Evolutionary conservation across 2,329 filamentous ascomycete species (phyloP), one percentile per base, ranked within the genome.

Genomic region (Lasiodiplodia sp.): DNA sequence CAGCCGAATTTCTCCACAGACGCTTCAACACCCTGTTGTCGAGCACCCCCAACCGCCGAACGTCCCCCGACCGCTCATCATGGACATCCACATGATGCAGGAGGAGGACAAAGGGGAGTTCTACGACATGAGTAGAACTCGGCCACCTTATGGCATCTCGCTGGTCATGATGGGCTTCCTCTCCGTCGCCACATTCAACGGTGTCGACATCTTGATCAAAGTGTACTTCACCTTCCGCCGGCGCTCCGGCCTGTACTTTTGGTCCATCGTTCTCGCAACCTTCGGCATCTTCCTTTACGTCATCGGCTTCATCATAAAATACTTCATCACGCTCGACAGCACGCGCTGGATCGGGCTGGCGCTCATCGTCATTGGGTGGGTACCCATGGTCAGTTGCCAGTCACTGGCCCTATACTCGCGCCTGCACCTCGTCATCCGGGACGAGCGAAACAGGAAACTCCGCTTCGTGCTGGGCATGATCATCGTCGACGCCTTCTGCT

Each of bases 331-430:
- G 1, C 6, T 8, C 8, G 28, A 28, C 23, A 28, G 16, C 2
- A n/a, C 40, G 16, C 40, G 58, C 16, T 63, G 58, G 58, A 16
- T 63, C 0, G 58, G 58, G 0, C 58, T 63, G 25, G 81, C 82
- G 6, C 71, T 86, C 7, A 76, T 86, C 25, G 81, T 80, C 23
- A 69, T 89, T 65, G 88, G 87, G 11, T 87, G 88, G 86, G 86
- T 85, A 75, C 72, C 79, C 1, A 89, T 90, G 86, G 84, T 90
- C 0, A 88, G 87, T 1, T 88, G 88, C 1, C 87, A 90, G 74
- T 85, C 85, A 0, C 72, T 90, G 14, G 88, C 90, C 1, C 79
- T 91, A 1, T 91, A 87, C 79, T 90, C 87, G 0, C 83, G 88
- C 8, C 81, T 91, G 0, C 87, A 90, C 73, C 80, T 91, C 1